Base-by-base conservation (phyloP, 2,329 filamentous ascomycete species). In the Chaetomium sp. region DNA sequence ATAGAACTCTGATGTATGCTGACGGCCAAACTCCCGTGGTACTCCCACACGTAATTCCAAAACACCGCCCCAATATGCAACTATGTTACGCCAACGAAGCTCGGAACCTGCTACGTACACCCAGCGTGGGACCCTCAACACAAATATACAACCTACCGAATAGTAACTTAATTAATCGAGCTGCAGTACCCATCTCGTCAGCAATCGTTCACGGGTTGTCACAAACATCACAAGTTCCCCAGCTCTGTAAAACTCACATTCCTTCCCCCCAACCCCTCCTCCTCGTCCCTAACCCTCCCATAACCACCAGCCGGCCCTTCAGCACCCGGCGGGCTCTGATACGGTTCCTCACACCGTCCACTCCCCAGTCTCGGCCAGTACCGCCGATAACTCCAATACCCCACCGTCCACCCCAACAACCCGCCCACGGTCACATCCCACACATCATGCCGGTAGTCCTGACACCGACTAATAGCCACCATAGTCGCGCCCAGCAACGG, bases 371-470 rank as follows among this genome's bases (percentile, higher is more conserved):
- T 69, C 6, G 83, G 84, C 76, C 81, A 87, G 66, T 86, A 84
- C 61, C 82, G 71, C 58, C 83, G 72, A 65, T 88, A 88, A 60
- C 80, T 86, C 76, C 83, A 87, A 65, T 83, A 83, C 2, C 83
- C 79, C 35, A 87, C 71, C 4, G 71, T 68, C 67, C 79, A 79
- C 3, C 85, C 86, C 11, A 88, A 71, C 33, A 79, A 67, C 0
- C 80, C 79, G 0, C 86, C 85, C 5, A 79, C 76, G 50, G 76
- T 79, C 10, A 88, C 84, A 64, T 88, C 85, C 59, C 85, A 87
- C 2, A 87, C 84, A 60, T 88, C 85, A 62, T 89, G 85, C 49
- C 86, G 73, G 65, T 88, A 88, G 68, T 87, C 85, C 69, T 88
- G 79, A 61, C 82, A 86, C 6, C 86, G 75, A 46, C 82, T 85